Conservation (phyloP, 805 yeast genomes). For the Wickerhamomyces strasburgensis region DNA sequence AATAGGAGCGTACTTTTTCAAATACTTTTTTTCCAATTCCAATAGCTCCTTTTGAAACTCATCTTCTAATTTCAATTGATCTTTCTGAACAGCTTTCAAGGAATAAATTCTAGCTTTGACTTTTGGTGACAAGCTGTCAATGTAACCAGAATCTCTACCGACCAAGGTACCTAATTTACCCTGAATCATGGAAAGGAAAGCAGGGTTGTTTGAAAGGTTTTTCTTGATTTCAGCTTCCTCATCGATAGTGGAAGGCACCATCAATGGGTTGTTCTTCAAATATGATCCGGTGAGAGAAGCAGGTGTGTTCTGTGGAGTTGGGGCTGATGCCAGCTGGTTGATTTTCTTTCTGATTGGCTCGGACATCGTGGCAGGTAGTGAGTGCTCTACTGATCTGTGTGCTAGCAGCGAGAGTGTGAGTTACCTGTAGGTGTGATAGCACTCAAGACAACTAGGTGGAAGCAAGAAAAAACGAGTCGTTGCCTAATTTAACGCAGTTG, state of each 20-base stretch:
- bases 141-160: slow-evolving; percentile 84
- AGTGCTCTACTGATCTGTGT: too few species aligned
- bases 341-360: slow-evolving; percentile 78
- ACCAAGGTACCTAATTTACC: slow-evolving; percentile 80
- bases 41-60: slow-evolving; percentile 87
- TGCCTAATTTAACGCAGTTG: too few species aligned
- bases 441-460: too few species aligned
- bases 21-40: slow-evolving; percentile 78
- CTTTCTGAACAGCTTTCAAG: slow-evolving; percentile 73
- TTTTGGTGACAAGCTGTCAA: slow-evolving; percentile 63
- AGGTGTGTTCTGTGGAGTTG: slow-evolving; percentile 98
- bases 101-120: slow-evolving; percentile 78
- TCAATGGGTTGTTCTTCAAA: slow-evolving; percentile 49
- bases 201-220: slow-evolving; percentile 72
- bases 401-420: too few species aligned
- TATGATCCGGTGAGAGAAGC: slow-evolving; percentile 77
- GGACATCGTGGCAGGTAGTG: slow-evolving; percentile 48
- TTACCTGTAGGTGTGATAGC: too few species aligned
- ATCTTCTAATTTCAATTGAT: slow-evolving; percentile 78
- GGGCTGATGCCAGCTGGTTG: slow-evolving; percentile 83
- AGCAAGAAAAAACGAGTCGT: too few species aligned
- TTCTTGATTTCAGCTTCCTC: slow-evolving; percentile 40
- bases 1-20: slow-evolving; percentile 67
- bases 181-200: slow-evolving; percentile 79
- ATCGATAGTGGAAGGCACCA: slow-evolving; percentile 64